These are phyloP conservation scores for Aspergillus calidoustus DNA, from an alignment of 2,329 filamentous ascomycete species.

Conservation along the genomic window DNA sequence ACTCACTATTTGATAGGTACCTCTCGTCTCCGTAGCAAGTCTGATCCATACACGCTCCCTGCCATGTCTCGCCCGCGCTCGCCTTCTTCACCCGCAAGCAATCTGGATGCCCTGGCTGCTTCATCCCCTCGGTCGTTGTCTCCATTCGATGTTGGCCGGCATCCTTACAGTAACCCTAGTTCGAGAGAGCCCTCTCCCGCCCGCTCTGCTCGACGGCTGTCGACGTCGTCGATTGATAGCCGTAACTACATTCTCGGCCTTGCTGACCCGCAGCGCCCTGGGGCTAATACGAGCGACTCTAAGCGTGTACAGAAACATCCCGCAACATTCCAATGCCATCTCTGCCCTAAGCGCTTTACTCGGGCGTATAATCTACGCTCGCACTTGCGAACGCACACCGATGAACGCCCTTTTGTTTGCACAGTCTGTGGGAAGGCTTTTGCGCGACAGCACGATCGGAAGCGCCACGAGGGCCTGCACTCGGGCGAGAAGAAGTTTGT, in stretches of 20 bases:
- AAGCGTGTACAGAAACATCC: constrained; percentile 97
- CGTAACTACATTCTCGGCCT: constrained; percentile 86
- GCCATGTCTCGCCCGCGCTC: constrained; percentile 43
- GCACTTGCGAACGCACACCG: constrained; percentile 93
- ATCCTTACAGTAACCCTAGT: constrained; percentile 44
- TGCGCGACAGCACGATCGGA: constrained; percentile 94
- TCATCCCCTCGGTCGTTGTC: constrained; percentile 50
- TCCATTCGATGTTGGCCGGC: constrained; percentile 42
- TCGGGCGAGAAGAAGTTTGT: constrained; percentile 99
- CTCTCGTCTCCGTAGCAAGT: constrained; percentile 63
- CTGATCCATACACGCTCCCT: constrained; percentile 61
- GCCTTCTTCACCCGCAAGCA: constrained; percentile 39
- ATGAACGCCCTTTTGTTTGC: constrained; percentile 96
- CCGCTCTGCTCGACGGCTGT: constrained; percentile 48
- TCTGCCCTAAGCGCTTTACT: constrained; percentile 96
- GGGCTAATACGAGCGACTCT: constrained; percentile 61
- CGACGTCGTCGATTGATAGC: constrained; percentile 56
- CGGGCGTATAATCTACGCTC: constrained; percentile 95
- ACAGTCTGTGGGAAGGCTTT: constrained; percentile 97
- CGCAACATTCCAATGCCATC: constrained; percentile 90
- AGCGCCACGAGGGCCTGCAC: constrained; percentile 93
- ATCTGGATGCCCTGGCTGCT: constrained; percentile 36
- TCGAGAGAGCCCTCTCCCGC: constrained; percentile 52
- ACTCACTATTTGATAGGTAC: constrained; percentile 39
- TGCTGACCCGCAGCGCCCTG: constrained; percentile 83